Percentiles rank a stretch among this genome's conserved stretches.
phyloP scores from a whole-genome alignment of 163 green algal genomes.

The Trebouxia gelatinosa region DNA sequence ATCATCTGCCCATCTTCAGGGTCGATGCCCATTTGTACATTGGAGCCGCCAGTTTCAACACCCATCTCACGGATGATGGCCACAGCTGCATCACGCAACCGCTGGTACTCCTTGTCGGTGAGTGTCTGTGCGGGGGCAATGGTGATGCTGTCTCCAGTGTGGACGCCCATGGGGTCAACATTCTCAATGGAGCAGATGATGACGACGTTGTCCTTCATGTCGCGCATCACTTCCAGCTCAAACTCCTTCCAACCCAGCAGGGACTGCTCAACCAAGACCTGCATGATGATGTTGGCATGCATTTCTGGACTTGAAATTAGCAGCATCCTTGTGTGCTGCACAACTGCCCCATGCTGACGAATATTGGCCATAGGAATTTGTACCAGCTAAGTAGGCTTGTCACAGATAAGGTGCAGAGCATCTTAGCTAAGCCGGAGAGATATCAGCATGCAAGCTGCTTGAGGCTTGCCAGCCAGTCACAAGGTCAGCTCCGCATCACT shows the following conservation, averaged over 20 bases:
- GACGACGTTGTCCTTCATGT: constrained; percentile 97
- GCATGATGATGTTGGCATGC: too few relatives aligned
- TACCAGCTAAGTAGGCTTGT: too few relatives aligned
- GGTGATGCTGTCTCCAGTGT: constrained; percentile 92
- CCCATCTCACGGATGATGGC: constrained; percentile 99
- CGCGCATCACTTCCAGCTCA: constrained; percentile 98
- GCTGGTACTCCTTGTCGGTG: constrained; percentile 84
- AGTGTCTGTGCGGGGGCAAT: constrained; percentile 75
- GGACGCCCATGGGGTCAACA: constrained; percentile 98
- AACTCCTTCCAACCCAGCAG: constrained; percentile 99
- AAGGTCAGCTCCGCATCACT: too few relatives aligned
- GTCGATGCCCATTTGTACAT: constrained; percentile 86
- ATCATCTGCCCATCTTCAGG: constrained; percentile 87
- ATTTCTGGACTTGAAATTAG: too few relatives aligned
- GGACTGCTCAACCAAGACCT: constrained; percentile 96
- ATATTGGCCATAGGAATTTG: too few relatives aligned
- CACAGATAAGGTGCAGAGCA: too few relatives aligned
- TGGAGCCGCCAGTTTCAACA: constrained; percentile 97
- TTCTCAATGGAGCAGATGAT: constrained; percentile 99
- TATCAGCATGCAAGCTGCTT: too few relatives aligned
- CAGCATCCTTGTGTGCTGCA: too few relatives aligned
- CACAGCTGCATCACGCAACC: constrained; percentile 86
- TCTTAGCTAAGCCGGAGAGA: too few relatives aligned
- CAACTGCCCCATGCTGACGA: too few relatives aligned
- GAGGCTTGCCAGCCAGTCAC: too few relatives aligned